phyloP scores from a whole-genome alignment of 345 rosid species.

The Arabis hirsuta region DNA sequence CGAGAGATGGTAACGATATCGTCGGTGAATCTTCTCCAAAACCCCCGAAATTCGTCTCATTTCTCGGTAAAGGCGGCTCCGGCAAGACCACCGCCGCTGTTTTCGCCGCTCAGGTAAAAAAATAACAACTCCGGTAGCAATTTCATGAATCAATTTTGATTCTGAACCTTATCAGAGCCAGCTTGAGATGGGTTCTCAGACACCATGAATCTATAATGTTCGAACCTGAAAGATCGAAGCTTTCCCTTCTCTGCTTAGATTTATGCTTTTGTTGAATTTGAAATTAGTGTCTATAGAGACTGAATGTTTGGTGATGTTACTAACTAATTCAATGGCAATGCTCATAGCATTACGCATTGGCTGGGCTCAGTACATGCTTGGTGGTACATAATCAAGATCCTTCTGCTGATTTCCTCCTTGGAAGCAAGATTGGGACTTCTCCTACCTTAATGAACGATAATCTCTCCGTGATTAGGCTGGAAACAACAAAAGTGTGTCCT shows the following conservation, averaged over 20 bases:
- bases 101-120: conserved; percentile 78
- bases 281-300: not conserved
- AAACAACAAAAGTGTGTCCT: conserved; percentile 70
- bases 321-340: conserved; percentile 16
- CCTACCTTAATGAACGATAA: conserved; percentile 58
- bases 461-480: conserved; percentile 75
- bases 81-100: conserved; percentile 87
- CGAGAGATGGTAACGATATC: conserved; percentile 18
- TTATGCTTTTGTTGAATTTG: conserved; percentile 1
- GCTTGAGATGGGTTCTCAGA: not conserved
- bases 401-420: conserved; percentile 72
- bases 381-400: conserved; percentile 83
- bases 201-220: not conserved
- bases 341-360: conserved; percentile 72
- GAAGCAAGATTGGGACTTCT: conserved; percentile 72
- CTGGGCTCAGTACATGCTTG: conserved; percentile 77
- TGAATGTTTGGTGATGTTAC: conserved; percentile 16
- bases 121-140: not conserved
- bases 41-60: conserved; percentile 65
- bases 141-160: conserved; percentile 3
- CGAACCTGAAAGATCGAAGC: conserved; percentile 10
- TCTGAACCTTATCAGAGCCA: not conserved
- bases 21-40: conserved; percentile 30
- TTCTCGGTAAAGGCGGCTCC: conserved; percentile 90
- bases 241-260: conserved; percentile 13